Base-by-base conservation (phyloP, 106 monocot genomes). In the Chionographis japonica region DNA sequence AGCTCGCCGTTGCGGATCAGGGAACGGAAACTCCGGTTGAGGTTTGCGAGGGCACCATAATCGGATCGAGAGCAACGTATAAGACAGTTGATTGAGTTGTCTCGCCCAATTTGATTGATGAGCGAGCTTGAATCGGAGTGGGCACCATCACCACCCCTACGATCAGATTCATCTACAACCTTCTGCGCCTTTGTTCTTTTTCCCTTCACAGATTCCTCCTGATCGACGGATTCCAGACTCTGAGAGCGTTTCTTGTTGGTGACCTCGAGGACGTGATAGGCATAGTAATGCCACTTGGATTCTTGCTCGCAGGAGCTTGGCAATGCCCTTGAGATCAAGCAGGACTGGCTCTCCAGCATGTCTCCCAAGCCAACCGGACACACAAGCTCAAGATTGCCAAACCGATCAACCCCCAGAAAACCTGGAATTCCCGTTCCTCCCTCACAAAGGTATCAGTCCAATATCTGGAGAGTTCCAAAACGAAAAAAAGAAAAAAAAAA, bases 311-410 rank as follows among this genome's bases (percentile, higher is more conserved):
- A 86, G 14, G 86, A 75, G 66, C 73, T 80, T 17, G 81, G 83
- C 69, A 93, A 69, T 14, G 80, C 76, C 58, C 89, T 74, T 13
- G 78, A 78, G 55, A 81, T 78, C 77, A 93, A 71, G 72, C 84
- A 93, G 62, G 79, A 80, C 72, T 86, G 89, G 27, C 84, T 75
- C 64, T 86, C 89, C 71, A 93, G 75, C 93, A 93, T 90, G 37
- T 70, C 43, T 53, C 40, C 40, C 20, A 42, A 42, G 3, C 27
- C 27, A 50, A 35, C 10, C 18, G 14, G 3, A 27, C 4, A 58
- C 10, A 16, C 9, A 66, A 56, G n/a, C 4, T 36, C 20, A 41
- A 50, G 40, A 8, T 59, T n/a, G 35, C 14, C 36, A 58, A 74
- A 37, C 50, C 40, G 65, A 73, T 35, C 35, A 2, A 46, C 38